Conservation (phyloP, 176 grass and related monocot genomes). For the Oropetium thomaeum region DNA sequence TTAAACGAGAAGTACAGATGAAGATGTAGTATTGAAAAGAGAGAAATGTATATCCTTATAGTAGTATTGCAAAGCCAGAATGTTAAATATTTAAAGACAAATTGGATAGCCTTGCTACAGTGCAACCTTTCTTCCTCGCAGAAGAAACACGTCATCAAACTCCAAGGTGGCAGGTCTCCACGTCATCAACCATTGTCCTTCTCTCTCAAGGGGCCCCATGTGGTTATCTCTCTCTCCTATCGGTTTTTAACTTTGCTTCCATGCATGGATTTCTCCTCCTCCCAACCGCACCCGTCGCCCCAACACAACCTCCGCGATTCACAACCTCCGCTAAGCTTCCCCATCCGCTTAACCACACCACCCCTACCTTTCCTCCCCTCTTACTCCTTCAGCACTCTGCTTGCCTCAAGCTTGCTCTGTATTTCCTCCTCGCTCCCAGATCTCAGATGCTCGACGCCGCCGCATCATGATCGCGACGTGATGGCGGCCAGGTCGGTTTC, state of each 20-base stretch:
- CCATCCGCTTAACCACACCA: constrained; percentile 44
- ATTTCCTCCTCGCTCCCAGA: background rate
- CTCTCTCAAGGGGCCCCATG: background rate
- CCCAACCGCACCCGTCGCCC: constrained; percentile 46
- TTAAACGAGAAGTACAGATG: too few relatives aligned
- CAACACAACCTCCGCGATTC: constrained; percentile 48
- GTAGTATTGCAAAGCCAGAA: too few relatives aligned
- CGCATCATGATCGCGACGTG: background rate
- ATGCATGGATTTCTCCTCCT: constrained; percentile 65
- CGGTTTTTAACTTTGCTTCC: constrained; percentile 44
- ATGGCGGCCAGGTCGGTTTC: constrained; percentile 9
- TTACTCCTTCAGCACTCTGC: constrained; percentile 42
- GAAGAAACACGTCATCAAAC: constrained; percentile 9
- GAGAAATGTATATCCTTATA: too few relatives aligned
- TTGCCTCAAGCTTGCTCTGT: constrained; percentile 20
- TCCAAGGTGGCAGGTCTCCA: constrained; percentile 5
- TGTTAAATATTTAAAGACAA: too few relatives aligned
- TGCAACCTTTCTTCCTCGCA: background rate
- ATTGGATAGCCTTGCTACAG: too few relatives aligned
- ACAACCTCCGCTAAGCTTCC: constrained; percentile 37
- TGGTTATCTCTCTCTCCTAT: constrained; percentile 23
- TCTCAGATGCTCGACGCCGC: constrained; percentile 30
- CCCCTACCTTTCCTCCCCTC: constrained; percentile 52
- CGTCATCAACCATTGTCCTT: background rate
- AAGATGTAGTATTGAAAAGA: too few relatives aligned